phyloP scores from a whole-genome alignment of 257 asterid genomes.

The Fraxinus cuspidata region DNA sequence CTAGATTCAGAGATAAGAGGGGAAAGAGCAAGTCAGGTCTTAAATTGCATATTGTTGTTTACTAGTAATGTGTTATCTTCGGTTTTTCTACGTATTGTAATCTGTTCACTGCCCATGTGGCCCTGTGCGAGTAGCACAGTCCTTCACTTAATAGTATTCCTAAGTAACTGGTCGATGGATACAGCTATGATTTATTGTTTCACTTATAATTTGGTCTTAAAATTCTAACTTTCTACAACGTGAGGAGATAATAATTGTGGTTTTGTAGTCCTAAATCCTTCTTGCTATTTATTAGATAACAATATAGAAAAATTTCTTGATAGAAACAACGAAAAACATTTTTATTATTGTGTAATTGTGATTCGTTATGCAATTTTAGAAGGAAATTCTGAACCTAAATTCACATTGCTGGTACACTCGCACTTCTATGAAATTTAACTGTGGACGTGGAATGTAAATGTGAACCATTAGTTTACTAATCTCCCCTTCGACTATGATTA shows the following conservation, averaged over 20 bases:
- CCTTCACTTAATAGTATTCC: background rate
- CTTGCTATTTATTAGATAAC: background rate
- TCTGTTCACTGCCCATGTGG: background rate
- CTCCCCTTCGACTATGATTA: background rate
- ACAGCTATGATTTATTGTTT: background rate
- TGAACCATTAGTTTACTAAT: conserved; percentile 8
- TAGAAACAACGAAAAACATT: background rate
- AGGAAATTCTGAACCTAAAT: background rate
- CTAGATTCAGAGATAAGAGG: background rate
- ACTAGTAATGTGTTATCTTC: background rate
- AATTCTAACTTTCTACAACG: background rate
- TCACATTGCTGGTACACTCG: conserved; percentile 1
- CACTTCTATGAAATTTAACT: background rate
- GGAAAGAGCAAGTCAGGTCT: background rate
- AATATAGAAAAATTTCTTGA: background rate
- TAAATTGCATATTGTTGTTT: background rate
- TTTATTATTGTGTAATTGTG: background rate
- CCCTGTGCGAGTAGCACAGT: too few relatives aligned
- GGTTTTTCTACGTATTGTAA: background rate
- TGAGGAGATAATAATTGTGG: background rate
- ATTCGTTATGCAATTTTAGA: background rate
- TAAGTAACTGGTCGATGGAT: background rate
- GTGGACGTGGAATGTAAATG: background rate
- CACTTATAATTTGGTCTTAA: background rate
- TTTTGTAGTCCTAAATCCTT: background rate